Conservation (phyloP, 352 stramenopile genomes). For the Thalassiosira livingstoniorum region DNA sequence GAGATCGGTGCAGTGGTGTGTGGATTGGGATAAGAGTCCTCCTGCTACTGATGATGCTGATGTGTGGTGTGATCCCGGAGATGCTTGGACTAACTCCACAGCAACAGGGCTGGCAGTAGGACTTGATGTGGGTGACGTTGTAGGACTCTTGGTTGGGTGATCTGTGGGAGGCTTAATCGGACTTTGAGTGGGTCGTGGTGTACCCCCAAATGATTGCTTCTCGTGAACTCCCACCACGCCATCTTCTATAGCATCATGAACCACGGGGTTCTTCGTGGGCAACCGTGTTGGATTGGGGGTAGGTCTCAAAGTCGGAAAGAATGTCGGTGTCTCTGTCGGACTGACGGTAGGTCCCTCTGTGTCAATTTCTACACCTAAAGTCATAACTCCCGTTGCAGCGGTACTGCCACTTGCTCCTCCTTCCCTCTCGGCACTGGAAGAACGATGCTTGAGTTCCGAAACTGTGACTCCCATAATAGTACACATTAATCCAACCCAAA, state of each 20-base stretch:
- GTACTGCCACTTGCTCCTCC: not conserved
- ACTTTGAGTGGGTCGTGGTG: not conserved
- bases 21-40: too few relatives aligned
- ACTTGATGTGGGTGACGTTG: slow-evolving; percentile 7
- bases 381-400: not conserved
- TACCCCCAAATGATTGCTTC: too few relatives aligned
- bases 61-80: not conserved
- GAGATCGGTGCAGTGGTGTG: slow-evolving; percentile 14
- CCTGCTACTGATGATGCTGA: slow-evolving; percentile 1
- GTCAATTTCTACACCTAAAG: not conserved
- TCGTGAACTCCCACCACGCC: too few relatives aligned
- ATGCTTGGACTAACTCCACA: not conserved
- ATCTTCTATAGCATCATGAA: too few relatives aligned
- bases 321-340: not conserved
- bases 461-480: slow-evolving; percentile 52
- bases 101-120: not conserved
- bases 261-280: too few relatives aligned
- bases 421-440: too few relatives aligned
- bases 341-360: not conserved
- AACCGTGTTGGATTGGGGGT: not conserved
- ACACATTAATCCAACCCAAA: slow-evolving; percentile 46
- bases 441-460: slow-evolving; percentile 41
- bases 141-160: slow-evolving; percentile 16
- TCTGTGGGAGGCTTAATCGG: too few relatives aligned
- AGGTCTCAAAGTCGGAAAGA: not conserved